Evolutionary conservation across 108 stramenopile species (phyloP).

Genomic region (Stephanodiscus minutulus): DNA sequence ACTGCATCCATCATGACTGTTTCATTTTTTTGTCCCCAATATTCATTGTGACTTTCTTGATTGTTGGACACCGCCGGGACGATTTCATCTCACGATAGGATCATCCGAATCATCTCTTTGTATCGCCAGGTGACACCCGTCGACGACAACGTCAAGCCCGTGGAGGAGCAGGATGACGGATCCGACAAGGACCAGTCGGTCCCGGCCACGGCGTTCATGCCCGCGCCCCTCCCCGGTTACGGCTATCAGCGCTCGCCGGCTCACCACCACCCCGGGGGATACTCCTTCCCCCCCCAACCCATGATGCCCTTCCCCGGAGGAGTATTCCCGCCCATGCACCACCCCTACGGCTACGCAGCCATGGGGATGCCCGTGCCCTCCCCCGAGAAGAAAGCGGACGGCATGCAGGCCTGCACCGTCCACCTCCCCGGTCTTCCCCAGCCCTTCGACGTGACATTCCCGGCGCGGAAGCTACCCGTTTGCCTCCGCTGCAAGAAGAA

Average conservation of each 20-base stretch:
- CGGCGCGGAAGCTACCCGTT: slow-evolving; percentile 60
- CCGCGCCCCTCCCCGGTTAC: background rate
- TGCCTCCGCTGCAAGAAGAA: slow-evolving; percentile 78
- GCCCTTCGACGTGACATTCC: slow-evolving; percentile 64
- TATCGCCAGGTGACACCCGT: background rate
- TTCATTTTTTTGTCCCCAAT: background rate
- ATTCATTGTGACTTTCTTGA: background rate
- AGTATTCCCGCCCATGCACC: slow-evolving; percentile 9
- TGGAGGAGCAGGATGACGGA: slow-evolving; percentile 1
- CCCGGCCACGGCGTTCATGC: background rate
- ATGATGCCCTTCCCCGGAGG: slow-evolving; percentile 3
- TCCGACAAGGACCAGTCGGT: background rate
- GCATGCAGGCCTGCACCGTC: slow-evolving; percentile 1
- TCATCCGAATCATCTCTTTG: background rate
- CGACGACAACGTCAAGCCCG: background rate
- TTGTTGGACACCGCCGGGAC: background rate
- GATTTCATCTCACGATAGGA: background rate
- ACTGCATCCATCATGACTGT: background rate
- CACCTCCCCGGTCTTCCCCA: slow-evolving; percentile 71
- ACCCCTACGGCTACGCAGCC: slow-evolving; percentile 5
- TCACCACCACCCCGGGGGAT: background rate
- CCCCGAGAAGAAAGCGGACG: background rate
- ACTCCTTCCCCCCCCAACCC: slow-evolving; percentile 2
- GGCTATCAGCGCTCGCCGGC: slow-evolving; percentile 9
- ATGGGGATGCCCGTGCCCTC: background rate